Conservation (phyloP, 208 protist genomes). For the Histomonas meleagridis region DNA sequence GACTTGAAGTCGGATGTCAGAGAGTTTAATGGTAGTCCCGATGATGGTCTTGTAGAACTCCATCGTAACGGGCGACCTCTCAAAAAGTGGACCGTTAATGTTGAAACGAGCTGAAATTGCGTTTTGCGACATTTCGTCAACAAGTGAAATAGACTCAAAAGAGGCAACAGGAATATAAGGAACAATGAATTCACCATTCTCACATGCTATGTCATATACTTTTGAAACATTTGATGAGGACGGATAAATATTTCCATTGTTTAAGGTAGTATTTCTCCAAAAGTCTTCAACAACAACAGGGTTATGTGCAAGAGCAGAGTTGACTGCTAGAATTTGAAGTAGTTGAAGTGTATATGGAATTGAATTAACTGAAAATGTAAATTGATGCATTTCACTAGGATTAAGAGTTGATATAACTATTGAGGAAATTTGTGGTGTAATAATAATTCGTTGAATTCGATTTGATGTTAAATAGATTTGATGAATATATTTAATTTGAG, state of each 20-base stretch:
- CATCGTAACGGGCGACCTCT: background rate
- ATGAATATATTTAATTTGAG: background rate
- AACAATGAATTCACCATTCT: slow-evolving; percentile 15
- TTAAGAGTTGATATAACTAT: background rate
- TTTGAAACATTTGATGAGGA: background rate
- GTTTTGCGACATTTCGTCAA: background rate
- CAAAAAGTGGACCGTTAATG: background rate
- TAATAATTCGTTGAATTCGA: slow-evolving; percentile 7
- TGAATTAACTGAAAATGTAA: background rate
- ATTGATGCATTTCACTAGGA: slow-evolving; percentile 14
- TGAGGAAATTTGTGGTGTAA: background rate
- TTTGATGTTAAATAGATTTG: background rate
- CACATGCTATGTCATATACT: background rate
- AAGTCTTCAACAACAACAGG: background rate
- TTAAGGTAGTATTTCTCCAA: background rate
- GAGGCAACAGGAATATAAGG: background rate
- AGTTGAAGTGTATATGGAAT: background rate
- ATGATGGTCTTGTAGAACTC: background rate
- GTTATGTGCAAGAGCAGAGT: background rate
- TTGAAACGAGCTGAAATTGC: background rate
- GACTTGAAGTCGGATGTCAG: background rate
- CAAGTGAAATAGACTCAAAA: background rate
- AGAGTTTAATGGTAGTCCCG: background rate
- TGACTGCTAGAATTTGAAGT: background rate
- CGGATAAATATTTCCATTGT: background rate